Evolutionary conservation across 1,139 yeast species (phyloP).

Genomic region (Suhomyces bolitotheri): DNA sequence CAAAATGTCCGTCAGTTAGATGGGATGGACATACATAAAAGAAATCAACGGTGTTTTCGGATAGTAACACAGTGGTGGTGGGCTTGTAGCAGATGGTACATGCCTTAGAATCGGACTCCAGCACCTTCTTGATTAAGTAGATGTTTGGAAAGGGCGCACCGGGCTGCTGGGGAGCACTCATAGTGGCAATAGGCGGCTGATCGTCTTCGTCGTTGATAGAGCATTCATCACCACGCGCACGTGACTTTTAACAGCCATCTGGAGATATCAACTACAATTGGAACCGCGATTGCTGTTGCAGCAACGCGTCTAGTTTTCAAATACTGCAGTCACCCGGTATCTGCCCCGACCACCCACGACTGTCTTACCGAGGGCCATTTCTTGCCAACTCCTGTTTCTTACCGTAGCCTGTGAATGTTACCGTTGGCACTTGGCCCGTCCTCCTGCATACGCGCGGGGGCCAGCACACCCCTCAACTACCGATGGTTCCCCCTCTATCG

Average conservation of each 20-base stretch:
- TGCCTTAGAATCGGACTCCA: constrained; percentile 54
- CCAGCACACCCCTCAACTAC: too few relatives aligned
- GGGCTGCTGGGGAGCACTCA: constrained; percentile 9
- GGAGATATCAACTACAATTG: too few relatives aligned
- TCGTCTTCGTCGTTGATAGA: background rate
- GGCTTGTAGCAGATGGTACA: constrained; percentile 73
- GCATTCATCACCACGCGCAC: background rate
- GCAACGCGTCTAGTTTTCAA: too few relatives aligned
- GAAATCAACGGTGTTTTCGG: constrained; percentile 55
- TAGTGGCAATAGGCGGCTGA: background rate
- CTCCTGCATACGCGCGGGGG: too few relatives aligned
- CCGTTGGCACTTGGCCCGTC: too few relatives aligned
- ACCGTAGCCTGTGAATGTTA: too few relatives aligned
- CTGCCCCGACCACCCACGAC: too few relatives aligned
- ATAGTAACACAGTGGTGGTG: constrained; percentile 58
- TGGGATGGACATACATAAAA: constrained; percentile 72
- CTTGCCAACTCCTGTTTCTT: too few relatives aligned
- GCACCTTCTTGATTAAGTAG: constrained; percentile 59
- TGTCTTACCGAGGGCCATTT: too few relatives aligned
- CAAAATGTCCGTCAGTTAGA: constrained; percentile 62
- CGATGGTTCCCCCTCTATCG: too few relatives aligned
- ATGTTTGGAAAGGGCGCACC: constrained; percentile 49
- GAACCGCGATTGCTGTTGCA: too few relatives aligned
- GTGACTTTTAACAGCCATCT: background rate
- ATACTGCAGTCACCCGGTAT: too few relatives aligned